Evolutionary conservation across 768 basidiomycete genomes (phyloP), one percentile per base, ranked within the genome.

Genomic region (Guyanaporus albipodus): DNA sequence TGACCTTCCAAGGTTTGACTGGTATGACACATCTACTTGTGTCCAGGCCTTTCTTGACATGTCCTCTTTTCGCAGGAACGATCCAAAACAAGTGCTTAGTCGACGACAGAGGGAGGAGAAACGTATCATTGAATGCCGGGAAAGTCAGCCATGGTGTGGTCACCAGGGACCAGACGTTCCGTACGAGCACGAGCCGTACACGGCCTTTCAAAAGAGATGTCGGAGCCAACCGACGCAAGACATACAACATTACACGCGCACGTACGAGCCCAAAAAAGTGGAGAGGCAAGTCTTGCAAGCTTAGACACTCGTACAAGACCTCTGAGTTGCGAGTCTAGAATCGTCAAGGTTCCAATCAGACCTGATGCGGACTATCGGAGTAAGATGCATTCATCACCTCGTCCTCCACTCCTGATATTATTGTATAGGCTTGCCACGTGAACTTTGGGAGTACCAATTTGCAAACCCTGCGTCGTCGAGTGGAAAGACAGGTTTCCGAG

Each of bases 1-100:
- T 3, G 89, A 91, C 59, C 69, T 91, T 8, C 80, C 78, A 3
- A 73, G 63, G 4, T 91, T 84, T 60, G 83, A 91, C 46, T 91
- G 87, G 89, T 87, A 58, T 8, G 70, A 3, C 42, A 7, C n/a
- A 12, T 38, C 24, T 26, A 31, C 17, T 6, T 15, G 4, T 17
- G 2, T 36, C 6, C 8, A 11, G 15, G 9, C 10, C 8, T 27
- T 31, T 15, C 26, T 34, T 46, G 27, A 49, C 24, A 5, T 4
- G 4, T 2, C 15, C 17, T 27, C 31, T 22, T 14, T 14, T 29
- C 4, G 8, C 42, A 66, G 64, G 64, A 55, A 54, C 49, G 40
- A 68, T 17, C 66, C 64, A 4, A 40, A 36, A 15, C 29, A 42
- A 14, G 21, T 11, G 18, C 47, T 49, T 0, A 48, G 6, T 8